Evolutionary conservation across 768 basidiomycete species (phyloP), one percentile per base, ranked within the genome.

Genomic region (Strobilomyces dryophilus): DNA sequence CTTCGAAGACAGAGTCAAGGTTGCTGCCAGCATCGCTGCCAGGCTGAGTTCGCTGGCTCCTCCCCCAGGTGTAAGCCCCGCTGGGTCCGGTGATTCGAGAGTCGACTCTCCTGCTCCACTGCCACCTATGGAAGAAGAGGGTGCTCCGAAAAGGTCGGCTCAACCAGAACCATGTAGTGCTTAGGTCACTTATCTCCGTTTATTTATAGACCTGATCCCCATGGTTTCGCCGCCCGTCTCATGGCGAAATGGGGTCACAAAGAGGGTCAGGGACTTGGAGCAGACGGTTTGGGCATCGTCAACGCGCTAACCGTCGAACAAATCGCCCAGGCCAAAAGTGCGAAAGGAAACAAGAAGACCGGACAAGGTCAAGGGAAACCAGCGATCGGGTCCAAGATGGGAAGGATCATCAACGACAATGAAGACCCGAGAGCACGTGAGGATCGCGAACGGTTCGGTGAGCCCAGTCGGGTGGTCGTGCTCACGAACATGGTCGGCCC

Each of bases 161-260:
- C 32, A 12, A 18, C 37, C 3, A 17, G 24, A 44, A 5, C 27
- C n/a, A 2, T 26, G n/a, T 0, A 10, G 5, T 40, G 26, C 40
- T 15, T 21, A 11, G 14, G 11, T 8, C 15, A 47, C 34, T 35
- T 17, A 47, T 39, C 31, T n/a, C 8, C 6, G 9, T 3, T 36
- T 26, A 40, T 45, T 39, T 21, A 41, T 15, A 78, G 79, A 49
- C 74, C 82, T 36, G 83, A 89, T 56, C 82, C 84, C 0, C 85
- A 83, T 51, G 80, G 79, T 12, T 92, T 95, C 61, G 92, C 92
- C 31, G 85, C 85, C 12, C 85, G 89, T 32, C 66, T 95, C 60
- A 95, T 97, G 93, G 90, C 89, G 3, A 97, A 94, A 73, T 95
- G 89, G 90, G 95, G 95, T 0, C 92, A 97, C 66, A 89, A 90